A percentile compares a stretch with the other conserved stretches of the same genome.
These are phyloP conservation scores for Phytophthora chlamydospora DNA, from an alignment of 352 stramenopile genomes.

Conservation along the genomic window DNA sequence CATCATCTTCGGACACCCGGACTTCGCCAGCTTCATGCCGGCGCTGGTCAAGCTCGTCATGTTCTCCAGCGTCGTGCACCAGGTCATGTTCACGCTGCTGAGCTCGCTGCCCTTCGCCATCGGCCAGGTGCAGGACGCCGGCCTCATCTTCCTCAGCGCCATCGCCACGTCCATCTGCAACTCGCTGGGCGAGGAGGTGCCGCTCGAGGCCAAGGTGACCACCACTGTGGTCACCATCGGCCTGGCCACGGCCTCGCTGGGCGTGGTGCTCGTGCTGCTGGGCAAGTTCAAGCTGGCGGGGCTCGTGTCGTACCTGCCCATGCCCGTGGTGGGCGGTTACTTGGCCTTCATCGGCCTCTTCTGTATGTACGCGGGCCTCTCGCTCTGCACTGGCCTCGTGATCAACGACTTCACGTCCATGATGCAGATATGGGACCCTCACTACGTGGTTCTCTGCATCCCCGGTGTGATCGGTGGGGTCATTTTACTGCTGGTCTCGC, in stretches of 20 bases:
- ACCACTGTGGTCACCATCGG: constrained; percentile 95
- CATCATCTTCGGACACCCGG: constrained; percentile 94
- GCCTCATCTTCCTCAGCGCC: constrained; percentile 97
- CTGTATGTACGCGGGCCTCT: constrained; percentile 92
- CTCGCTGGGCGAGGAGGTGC: constrained; percentile 65
- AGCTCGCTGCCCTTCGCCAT: constrained; percentile 97
- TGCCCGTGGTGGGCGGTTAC: constrained; percentile 97
- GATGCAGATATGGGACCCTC: constrained; percentile 60
- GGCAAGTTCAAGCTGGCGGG: constrained; percentile 94
- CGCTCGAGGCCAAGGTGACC: constrained; percentile 87
- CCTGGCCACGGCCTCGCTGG: constrained; percentile 91
- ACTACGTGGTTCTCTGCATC: constrained; percentile 83
- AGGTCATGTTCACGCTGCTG: constrained; percentile 88
- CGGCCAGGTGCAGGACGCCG: constrained; percentile 98
- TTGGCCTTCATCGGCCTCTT: constrained; percentile 98
- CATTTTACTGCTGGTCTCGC: constrained; percentile 81
- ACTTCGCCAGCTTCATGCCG: constrained; percentile 90
- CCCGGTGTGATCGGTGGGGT: constrained; percentile 87
- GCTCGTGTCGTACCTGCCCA: constrained; percentile 97
- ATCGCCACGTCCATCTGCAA: constrained; percentile 94
- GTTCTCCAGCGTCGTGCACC: constrained; percentile 96
- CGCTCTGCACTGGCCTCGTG: constrained; percentile 89
- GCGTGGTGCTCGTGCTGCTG: constrained; percentile 93
- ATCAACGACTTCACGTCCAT: constrained; percentile 91
- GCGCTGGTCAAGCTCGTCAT: constrained; percentile 96